Evolutionary conservation across 345 rosid genomes (phyloP).

Genomic region (Arabidopsis thaliana): DNA sequence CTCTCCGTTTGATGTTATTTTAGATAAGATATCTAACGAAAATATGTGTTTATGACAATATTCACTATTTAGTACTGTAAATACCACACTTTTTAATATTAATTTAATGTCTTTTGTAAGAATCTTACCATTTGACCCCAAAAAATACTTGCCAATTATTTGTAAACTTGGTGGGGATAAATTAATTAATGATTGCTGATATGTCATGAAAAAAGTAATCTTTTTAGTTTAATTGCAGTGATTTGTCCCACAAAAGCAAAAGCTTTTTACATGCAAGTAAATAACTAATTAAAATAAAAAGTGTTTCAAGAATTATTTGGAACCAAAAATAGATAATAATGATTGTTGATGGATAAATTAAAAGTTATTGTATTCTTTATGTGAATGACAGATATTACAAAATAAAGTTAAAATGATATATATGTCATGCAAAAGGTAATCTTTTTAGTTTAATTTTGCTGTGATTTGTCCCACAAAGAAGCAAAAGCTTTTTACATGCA

Average conservation of each 20-base stretch:
- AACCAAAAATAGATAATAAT: too few relatives aligned
- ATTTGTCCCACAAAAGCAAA: background rate
- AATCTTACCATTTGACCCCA: background rate
- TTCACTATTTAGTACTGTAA: background rate
- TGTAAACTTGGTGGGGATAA: background rate
- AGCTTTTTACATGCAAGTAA: background rate
- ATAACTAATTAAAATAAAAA: too few relatives aligned
- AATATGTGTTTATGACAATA: background rate
- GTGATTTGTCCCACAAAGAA: background rate
- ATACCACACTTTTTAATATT: background rate
- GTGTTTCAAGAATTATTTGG: too few relatives aligned
- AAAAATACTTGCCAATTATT: background rate
- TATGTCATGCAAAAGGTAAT: background rate
- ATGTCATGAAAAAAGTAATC: background rate
- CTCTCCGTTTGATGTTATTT: background rate
- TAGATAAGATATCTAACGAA: constrained; percentile 2
- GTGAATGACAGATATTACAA: too few relatives aligned
- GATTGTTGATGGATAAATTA: too few relatives aligned
- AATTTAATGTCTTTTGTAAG: background rate
- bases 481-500: background rate
- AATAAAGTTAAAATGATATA: too few relatives aligned
- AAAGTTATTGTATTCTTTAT: too few relatives aligned
- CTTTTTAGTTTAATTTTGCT: background rate
- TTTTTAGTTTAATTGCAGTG: background rate
- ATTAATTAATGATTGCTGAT: background rate